Conservation (phyloP, 2,329 filamentous ascomycete species). For the Lecanicillium sp. region DNA sequence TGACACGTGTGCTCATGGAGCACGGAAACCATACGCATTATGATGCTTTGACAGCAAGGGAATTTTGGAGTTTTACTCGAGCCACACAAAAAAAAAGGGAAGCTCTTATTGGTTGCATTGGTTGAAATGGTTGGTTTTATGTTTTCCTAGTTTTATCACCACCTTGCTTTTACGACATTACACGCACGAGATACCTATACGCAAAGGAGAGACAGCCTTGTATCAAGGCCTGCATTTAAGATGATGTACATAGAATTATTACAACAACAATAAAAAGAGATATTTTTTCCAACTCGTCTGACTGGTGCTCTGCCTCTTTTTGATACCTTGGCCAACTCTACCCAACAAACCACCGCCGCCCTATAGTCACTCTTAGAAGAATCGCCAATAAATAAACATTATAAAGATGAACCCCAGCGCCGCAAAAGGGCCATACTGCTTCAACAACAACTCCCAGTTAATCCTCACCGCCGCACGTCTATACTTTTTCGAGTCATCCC, state of each 20-base stretch:
- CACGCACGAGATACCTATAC: constrained; percentile 4
- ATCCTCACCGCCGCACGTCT: constrained; percentile 85
- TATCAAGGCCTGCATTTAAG: not conserved
- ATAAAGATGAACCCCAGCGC: constrained; percentile 74
- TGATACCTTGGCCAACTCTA: too few species aligned
- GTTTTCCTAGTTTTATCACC: constrained; percentile 1
- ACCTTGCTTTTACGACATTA: not conserved
- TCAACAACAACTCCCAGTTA: constrained; percentile 94
- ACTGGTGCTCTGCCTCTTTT: too few species aligned
- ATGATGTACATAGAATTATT: constrained; percentile 15
- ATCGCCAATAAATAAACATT: constrained; percentile 84
- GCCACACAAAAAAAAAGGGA: too few species aligned
- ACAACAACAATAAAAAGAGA: constrained; percentile 6
- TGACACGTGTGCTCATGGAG: too few species aligned
- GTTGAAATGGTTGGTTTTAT: not conserved
- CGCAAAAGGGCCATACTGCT: constrained; percentile 92
- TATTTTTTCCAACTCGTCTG: too few species aligned
- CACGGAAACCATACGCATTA: too few species aligned
- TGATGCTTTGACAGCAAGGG: not conserved
- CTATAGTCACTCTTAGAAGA: constrained; percentile 61
- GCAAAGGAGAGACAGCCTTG: too few species aligned
- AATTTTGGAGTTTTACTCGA: not conserved
- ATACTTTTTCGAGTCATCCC: constrained; percentile 94
- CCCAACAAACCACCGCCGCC: too few species aligned
- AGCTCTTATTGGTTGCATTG: too few species aligned